Evolutionary conservation across 805 yeast species (phyloP).

Genomic region (Wickerhamiella azyma): DNA sequence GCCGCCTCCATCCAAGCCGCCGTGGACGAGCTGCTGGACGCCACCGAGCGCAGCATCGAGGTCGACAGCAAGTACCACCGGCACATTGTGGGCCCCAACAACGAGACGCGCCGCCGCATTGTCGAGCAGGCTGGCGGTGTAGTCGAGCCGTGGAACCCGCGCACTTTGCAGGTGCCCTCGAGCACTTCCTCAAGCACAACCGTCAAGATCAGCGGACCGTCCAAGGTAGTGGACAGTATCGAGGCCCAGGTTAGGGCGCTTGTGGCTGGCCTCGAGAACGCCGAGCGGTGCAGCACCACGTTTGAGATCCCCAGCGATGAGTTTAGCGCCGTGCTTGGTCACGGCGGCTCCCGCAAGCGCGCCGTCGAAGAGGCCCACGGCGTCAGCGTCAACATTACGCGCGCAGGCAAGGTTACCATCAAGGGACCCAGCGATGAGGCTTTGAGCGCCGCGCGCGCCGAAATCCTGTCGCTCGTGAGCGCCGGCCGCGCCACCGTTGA

Average conservation of each 20-base stretch:
- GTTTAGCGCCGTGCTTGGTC: constrained; percentile 68
- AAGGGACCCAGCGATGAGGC: constrained; percentile 50
- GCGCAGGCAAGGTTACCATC: constrained; percentile 37
- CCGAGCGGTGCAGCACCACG: constrained; percentile 15
- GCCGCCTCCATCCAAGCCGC: constrained; percentile 45
- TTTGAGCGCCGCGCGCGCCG: constrained; percentile 47
- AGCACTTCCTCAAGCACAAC: constrained; percentile 37
- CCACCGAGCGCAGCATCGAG: constrained; percentile 40
- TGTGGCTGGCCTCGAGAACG: constrained; percentile 36
- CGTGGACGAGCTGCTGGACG: constrained; percentile 51
- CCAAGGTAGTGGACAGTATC: constrained; percentile 54
- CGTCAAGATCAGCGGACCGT: constrained; percentile 58
- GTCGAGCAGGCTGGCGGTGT: constrained; percentile 67
- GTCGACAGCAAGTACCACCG: constrained; percentile 67
- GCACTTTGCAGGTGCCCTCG: constrained; percentile 56
- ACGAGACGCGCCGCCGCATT: constrained; percentile 59
- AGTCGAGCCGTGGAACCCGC: constrained; percentile 33
- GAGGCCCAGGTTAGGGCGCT: constrained; percentile 47
- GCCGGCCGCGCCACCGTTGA: constrained; percentile 41
- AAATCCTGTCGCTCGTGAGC: constrained; percentile 45
- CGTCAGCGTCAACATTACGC: constrained; percentile 56
- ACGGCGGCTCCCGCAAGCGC: constrained; percentile 63
- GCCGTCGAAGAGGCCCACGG: constrained; percentile 54
- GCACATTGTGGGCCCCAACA: constrained; percentile 65
- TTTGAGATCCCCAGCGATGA: constrained; percentile 52